phyloP scores from a whole-genome alignment of 2,329 filamentous ascomycete genomes.

The Coniochaeta sp. region DNA sequence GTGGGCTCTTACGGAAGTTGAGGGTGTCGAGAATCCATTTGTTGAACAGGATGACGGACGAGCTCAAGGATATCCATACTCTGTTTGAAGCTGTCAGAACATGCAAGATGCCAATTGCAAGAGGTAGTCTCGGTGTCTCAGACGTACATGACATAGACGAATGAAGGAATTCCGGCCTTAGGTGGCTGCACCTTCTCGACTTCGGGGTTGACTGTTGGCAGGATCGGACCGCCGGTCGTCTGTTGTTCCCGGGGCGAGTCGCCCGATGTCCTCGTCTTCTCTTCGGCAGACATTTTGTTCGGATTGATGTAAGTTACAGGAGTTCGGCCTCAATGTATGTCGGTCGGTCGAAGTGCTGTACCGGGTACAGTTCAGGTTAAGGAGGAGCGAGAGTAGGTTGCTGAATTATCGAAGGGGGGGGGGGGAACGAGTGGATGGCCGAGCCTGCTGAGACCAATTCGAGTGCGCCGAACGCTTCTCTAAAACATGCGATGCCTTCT shows the following conservation, averaged over 20 bases:
- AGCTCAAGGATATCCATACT: conserved; percentile 87
- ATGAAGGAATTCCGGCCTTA: conserved; percentile 64
- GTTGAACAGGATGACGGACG: conserved; percentile 96
- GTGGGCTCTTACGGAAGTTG: conserved; percentile 62
- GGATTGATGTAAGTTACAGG: no score
- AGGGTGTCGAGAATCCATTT: conserved; percentile 91
- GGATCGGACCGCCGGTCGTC: conserved; percentile 47
- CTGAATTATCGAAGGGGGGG: background rate
- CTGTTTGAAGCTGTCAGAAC: conserved; percentile 34
- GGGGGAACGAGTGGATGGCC: conserved; percentile 4
- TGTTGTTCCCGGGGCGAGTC: conserved; percentile 62
- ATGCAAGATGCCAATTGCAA: no score
- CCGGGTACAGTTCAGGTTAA: background rate
- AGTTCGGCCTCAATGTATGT: no score
- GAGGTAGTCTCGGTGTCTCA: background rate
- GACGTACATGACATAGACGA: conserved; percentile 75
- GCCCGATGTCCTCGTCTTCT: conserved; percentile 79
- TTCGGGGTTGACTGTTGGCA: conserved; percentile 76
- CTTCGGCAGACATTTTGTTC: conserved; percentile 55
- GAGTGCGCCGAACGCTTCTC: background rate
- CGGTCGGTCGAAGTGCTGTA: conserved; percentile 3
- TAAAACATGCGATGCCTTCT: background rate
- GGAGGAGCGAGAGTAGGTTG: background rate
- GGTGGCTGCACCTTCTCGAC: conserved; percentile 62
- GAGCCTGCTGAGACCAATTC: conserved; percentile 4